These are phyloP conservation scores for Usnea hakonensis DNA, from an alignment of 495 filamentous ascomycete genomes.

Conservation along the genomic window DNA sequence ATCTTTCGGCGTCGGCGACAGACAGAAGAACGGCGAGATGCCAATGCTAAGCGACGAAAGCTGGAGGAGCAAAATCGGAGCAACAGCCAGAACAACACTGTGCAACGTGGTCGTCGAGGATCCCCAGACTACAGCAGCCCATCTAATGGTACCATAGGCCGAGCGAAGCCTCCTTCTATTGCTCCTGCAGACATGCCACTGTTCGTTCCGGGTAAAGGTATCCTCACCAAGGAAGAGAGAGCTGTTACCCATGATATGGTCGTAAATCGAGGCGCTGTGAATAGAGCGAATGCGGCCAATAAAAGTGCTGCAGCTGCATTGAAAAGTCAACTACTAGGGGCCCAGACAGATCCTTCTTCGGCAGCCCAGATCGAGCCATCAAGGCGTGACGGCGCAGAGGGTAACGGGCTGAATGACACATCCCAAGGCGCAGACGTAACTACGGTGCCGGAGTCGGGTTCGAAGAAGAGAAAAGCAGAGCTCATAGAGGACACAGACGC, in stretches of 20 bases:
- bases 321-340: slow-evolving; percentile 68
- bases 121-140: slow-evolving; percentile 40
- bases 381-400: not conserved
- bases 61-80: slow-evolving; percentile 52
- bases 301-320: slow-evolving; percentile 88
- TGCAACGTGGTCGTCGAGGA: slow-evolving; percentile 27
- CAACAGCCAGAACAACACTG: slow-evolving; percentile 34
- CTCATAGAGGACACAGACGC: slow-evolving; percentile 51
- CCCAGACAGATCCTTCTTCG: slow-evolving; percentile 5
- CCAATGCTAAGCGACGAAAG: slow-evolving; percentile 68
- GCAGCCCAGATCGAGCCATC: slow-evolving; percentile 17
- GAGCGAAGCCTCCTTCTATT: slow-evolving; percentile 28
- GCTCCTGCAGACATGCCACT: slow-evolving; percentile 41
- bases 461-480: slow-evolving; percentile 57
- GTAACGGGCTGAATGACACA: slow-evolving; percentile 22
- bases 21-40: slow-evolving; percentile 71
- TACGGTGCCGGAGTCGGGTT: slow-evolving; percentile 37
- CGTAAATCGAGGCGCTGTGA: slow-evolving; percentile 65
- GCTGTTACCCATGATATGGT: slow-evolving; percentile 81
- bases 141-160: slow-evolving; percentile 24
- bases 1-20: slow-evolving; percentile 84
- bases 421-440: slow-evolving; percentile 10
- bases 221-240: slow-evolving; percentile 53
- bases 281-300: slow-evolving; percentile 77
- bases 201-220: slow-evolving; percentile 50